Conservation (phyloP, 2,329 filamentous ascomycete genomes). For the Aspergillus calidoustus region DNA sequence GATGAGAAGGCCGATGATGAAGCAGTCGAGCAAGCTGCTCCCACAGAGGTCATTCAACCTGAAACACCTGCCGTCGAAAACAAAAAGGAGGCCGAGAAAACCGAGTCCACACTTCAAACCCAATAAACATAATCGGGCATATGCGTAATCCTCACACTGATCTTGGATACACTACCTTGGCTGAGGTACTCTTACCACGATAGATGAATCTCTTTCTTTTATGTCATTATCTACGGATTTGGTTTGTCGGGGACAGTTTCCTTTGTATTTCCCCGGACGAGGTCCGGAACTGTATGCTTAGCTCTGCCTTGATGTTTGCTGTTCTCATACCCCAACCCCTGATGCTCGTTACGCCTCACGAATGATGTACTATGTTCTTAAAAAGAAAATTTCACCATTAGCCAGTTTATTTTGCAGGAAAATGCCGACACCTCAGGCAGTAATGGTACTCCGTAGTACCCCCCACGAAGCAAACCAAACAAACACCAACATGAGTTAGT, state of each 20-base stretch:
- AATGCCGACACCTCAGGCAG: conserved; percentile 7
- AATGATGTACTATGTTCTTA: conserved; percentile 13
- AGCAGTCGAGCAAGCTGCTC: not conserved
- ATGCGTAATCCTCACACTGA: not conserved
- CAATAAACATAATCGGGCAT: not conserved
- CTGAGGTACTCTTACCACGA: not conserved
- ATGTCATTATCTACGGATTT: conserved; percentile 10
- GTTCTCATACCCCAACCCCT: conserved; percentile 19
- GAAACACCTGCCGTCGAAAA: not conserved
- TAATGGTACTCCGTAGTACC: too few relatives aligned
- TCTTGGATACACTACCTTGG: conserved; percentile 5
- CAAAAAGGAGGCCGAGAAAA: not conserved
- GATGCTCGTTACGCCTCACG: conserved; percentile 18
- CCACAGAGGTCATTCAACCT: not conserved
- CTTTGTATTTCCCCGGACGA: conserved; percentile 16
- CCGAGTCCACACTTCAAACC: conserved; percentile 1
- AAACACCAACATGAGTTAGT: conserved; percentile 2
- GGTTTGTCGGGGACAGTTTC: conserved; percentile 6
- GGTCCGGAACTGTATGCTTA: conserved; percentile 17
- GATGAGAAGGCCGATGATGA: not conserved
- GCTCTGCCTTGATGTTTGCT: conserved; percentile 15
- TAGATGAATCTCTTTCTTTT: conserved; percentile 14
- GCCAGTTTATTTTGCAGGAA: not conserved
- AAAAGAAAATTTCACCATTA: not conserved
- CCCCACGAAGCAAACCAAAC: conserved; percentile 17